Conservation (phyloP, 106 monocot species). For the Ottelia alismoides region DNA sequence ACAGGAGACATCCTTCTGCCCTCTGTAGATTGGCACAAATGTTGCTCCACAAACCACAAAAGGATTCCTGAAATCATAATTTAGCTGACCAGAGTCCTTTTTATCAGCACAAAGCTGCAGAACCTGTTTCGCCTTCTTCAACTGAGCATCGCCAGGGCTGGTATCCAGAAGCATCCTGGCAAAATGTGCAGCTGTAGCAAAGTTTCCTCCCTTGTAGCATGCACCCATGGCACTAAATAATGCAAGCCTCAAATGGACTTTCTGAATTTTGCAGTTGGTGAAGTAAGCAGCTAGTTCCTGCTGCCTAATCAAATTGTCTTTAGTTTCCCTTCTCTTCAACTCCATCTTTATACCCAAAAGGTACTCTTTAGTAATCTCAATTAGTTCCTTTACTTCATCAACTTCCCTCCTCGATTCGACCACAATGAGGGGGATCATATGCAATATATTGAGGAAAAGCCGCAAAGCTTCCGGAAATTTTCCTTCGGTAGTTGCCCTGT, state of each 20-base stretch:
- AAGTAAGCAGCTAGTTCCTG: slow-evolving; percentile 82
- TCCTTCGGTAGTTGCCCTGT: slow-evolving; percentile 42
- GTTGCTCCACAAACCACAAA: slow-evolving; percentile 80
- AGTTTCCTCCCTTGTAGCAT: slow-evolving; percentile 51
- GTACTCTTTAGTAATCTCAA: slow-evolving; percentile 60
- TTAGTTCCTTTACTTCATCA: slow-evolving; percentile 79
- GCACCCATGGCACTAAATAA: slow-evolving; percentile 54
- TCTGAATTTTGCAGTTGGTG: slow-evolving; percentile 76
- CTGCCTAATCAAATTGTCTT: slow-evolving; percentile 35
- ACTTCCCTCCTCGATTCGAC: slow-evolving; percentile 76
- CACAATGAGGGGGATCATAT: slow-evolving; percentile 57
- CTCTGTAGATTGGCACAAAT: slow-evolving; percentile 77
- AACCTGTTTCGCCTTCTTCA: slow-evolving; percentile 52
- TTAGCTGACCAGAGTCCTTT: slow-evolving; percentile 38
- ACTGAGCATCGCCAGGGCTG: slow-evolving; percentile 33
- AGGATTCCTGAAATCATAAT: slow-evolving; percentile 73
- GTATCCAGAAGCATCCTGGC: slow-evolving; percentile 67
- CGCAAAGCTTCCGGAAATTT: slow-evolving; percentile 63
- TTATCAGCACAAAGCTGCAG: slow-evolving; percentile 34
- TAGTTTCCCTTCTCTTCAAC: slow-evolving; percentile 51
- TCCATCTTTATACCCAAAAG: slow-evolving; percentile 67
- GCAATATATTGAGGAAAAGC: slow-evolving; percentile 52
- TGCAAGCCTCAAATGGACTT: slow-evolving; percentile 43
- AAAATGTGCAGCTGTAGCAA: slow-evolving; percentile 51
- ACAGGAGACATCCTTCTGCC: slow-evolving; percentile 65